Evolutionary conservation across 345 rosid species (phyloP).

Genomic region (Salix suchowensis): DNA sequence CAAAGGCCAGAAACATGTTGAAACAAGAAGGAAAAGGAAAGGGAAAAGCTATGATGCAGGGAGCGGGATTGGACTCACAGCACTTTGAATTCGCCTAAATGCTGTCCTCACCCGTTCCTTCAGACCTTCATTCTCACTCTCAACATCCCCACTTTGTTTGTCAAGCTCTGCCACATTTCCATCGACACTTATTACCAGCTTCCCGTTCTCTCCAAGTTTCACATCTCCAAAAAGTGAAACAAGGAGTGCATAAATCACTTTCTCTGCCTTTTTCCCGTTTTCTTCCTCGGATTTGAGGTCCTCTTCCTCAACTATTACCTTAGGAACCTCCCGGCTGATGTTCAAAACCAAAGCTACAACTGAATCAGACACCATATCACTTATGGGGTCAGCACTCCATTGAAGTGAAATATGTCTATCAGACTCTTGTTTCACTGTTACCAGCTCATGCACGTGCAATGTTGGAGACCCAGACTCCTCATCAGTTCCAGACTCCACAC

Average conservation of each 20-base stretch:
- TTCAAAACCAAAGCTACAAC: slow-evolving; percentile 77
- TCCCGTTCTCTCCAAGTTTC: slow-evolving; percentile 74
- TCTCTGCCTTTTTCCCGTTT: slow-evolving; percentile 67
- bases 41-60: slow-evolving; percentile 25
- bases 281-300: slow-evolving; percentile 55
- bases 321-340: slow-evolving; percentile 71
- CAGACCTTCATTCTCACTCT: slow-evolving; percentile 79
- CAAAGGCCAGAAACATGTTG: too few species aligned
- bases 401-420: slow-evolving; percentile 80
- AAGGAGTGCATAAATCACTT: slow-evolving; percentile 72
- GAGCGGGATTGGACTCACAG: slow-evolving; percentile 74
- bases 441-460: slow-evolving; percentile 61
- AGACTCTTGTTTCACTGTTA: slow-evolving; percentile 74
- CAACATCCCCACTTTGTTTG: slow-evolving; percentile 83
- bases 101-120: slow-evolving; percentile 77
- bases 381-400: slow-evolving; percentile 81
- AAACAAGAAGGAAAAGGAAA: neutral
- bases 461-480: slow-evolving; percentile 67
- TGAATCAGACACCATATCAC: slow-evolving; percentile 94
- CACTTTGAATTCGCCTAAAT: slow-evolving; percentile 60
- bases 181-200: slow-evolving; percentile 64
- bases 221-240: slow-evolving; percentile 91
- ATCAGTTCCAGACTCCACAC: slow-evolving; percentile 65
- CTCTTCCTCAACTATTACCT: slow-evolving; percentile 59
- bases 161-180: slow-evolving; percentile 74